These are phyloP conservation scores for Zygosaccharomyces gambellarensis DNA, from an alignment of 805 yeast species.

Conservation along the genomic window DNA sequence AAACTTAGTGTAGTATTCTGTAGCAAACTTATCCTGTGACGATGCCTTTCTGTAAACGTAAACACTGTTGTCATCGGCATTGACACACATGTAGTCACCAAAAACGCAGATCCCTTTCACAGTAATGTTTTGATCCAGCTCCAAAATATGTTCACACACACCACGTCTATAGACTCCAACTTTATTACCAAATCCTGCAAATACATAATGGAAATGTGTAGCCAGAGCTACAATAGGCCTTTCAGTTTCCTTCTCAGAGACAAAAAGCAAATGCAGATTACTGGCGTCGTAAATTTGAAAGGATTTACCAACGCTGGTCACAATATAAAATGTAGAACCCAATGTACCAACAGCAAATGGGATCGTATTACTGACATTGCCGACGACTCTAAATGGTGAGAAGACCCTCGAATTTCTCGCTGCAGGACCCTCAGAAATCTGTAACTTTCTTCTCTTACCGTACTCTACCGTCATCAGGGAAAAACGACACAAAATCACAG, in stretches of 20 bases:
- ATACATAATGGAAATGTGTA: conserved; percentile 81
- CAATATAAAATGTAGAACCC: conserved; percentile 82
- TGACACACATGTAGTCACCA: conserved; percentile 71
- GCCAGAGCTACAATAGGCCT: conserved; percentile 63
- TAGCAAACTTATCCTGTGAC: conserved; percentile 39
- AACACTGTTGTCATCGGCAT: conserved; percentile 43
- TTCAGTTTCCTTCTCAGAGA: conserved; percentile 73
- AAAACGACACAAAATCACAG: background rate
- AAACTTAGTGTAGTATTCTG: conserved; percentile 66
- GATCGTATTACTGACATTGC: conserved; percentile 78
- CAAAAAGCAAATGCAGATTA: conserved; percentile 76
- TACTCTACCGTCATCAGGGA: conserved; percentile 7
- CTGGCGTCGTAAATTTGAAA: conserved; percentile 93
- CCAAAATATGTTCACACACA: conserved; percentile 40
- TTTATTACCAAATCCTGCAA: conserved; percentile 64
- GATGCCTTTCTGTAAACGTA: conserved; percentile 50
- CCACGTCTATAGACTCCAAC: conserved; percentile 85
- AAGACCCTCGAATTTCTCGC: conserved; percentile 52
- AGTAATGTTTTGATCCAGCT: conserved; percentile 34
- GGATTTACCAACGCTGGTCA: conserved; percentile 82
- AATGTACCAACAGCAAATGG: conserved; percentile 88
- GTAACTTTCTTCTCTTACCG: conserved; percentile 23
- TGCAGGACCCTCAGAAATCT: background rate
- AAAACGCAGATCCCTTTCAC: conserved; percentile 55
- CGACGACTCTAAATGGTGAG: conserved; percentile 84